Evolutionary conservation across 192 early-diverging fungal genomes (phyloP), one percentile per base, ranked within the genome.

Genomic region (Coemansia sp.): DNA sequence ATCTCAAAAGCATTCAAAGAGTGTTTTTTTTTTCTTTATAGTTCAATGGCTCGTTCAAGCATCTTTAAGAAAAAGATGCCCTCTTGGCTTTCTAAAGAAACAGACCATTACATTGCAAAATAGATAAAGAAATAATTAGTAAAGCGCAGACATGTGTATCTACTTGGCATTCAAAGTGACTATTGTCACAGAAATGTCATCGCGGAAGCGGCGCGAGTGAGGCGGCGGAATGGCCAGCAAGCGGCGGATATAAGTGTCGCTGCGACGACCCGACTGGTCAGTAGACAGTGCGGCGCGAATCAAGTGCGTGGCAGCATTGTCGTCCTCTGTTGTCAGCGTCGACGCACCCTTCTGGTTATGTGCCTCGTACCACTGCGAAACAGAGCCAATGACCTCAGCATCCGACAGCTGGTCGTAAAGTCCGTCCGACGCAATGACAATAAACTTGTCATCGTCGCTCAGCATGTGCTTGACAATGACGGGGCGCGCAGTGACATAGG

Each of bases 111-210:
- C 57, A 60, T 60, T 60, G 57, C 16, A 60, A 60, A 60, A 34
- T 6, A 33, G 33, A 57, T 1, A 31, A 33, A 54, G 13, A 29
- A 29, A 57, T 12, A 57, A 20, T 20, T 18, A 18, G 44, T 2
- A 46, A 31, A 16, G 27, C 5, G 24, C 10, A 54, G 55, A 59
- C 16, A 16, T 16, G 6, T 27, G 52, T 18, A 16, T 20, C 41
- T 68, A 65, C 29, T 73, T 73, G 55, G 63, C 63, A 63, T 81
- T 65, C 10, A 88, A 65, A 7, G 78, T 84, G 33, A 91, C 74
- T 18, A 93, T 85, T 29, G 87, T 83, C 8, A 94, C 87, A 1
- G 94, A 94, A 41, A 96, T 93, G 73, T 96, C 95, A 68, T 96
- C 95, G 16, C 93, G 87, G 75, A 87, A 91, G 6, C 70, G 66